Conservation (phyloP, 1,284 basidiomycete species). For the Microbotryomycetes sp. region DNA sequence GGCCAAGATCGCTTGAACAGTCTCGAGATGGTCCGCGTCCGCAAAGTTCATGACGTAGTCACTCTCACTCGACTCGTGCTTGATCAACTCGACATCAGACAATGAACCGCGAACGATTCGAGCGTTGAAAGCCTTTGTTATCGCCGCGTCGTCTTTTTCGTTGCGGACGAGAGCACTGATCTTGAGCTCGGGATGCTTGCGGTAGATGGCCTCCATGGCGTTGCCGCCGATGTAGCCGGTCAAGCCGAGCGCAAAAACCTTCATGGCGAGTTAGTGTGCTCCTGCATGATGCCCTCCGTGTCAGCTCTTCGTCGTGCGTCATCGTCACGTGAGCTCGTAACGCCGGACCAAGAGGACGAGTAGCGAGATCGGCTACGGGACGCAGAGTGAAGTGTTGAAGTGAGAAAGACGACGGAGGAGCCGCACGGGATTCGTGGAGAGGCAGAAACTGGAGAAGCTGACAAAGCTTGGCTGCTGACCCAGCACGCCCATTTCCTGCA, state of each 20-base stretch:
- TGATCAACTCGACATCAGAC: background rate
- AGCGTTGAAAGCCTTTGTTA: background rate
- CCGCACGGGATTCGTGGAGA: too few species aligned
- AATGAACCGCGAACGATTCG: background rate
- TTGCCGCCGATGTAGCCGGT: background rate
- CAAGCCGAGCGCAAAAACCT: background rate
- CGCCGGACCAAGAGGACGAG: too few species aligned
- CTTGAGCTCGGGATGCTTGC: background rate
- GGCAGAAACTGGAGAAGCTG: too few species aligned
- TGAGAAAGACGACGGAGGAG: too few species aligned
- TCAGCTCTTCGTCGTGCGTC: too few species aligned
- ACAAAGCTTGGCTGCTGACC: too few species aligned
- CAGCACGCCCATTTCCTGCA: too few species aligned
- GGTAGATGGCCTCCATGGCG: background rate
- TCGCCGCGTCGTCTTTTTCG: background rate
- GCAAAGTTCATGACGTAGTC: background rate
- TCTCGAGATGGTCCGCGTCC: background rate
- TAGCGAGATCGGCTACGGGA: too few species aligned
- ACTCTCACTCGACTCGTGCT: background rate
- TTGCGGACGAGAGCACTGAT: background rate
- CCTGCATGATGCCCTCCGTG: constrained; percentile 6
- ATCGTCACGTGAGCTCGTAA: too few species aligned
- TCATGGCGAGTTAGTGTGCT: background rate
- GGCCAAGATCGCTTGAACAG: background rate
- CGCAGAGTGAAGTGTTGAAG: too few species aligned